Evolutionary conservation across 192 early-diverging fungal species (phyloP).

Genomic region (Allomyces macrogynus): DNA sequence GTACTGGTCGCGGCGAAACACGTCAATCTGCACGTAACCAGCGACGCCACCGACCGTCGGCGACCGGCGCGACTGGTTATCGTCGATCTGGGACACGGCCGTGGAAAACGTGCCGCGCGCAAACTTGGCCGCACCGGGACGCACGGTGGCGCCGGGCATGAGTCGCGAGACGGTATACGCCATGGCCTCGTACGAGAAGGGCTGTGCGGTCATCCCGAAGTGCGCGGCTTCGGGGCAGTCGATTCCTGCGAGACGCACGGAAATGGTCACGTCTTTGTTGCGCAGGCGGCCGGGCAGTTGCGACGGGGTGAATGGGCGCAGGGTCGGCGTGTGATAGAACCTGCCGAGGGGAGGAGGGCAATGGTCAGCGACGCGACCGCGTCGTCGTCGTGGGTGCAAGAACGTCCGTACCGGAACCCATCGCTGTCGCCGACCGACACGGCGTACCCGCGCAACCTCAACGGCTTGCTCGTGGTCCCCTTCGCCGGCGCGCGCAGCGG

Average conservation of each 20-base stretch:
- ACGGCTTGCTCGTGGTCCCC: not conserved
- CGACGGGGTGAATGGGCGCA: not conserved
- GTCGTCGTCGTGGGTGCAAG: too few relatives aligned
- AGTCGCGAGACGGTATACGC: constrained; percentile 2
- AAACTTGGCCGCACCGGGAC: too few relatives aligned
- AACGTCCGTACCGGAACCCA: not conserved
- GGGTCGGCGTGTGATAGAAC: not conserved
- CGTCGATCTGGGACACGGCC: not conserved
- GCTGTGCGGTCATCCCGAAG: constrained; percentile 11
- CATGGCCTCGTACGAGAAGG: constrained; percentile 8
- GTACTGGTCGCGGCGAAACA: constrained; percentile 13
- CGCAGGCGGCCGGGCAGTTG: too few relatives aligned
- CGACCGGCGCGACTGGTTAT: too few relatives aligned
- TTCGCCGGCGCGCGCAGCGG: too few relatives aligned
- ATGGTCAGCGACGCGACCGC: too few relatives aligned
- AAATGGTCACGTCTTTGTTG: constrained; percentile 11
- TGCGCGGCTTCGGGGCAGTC: constrained; percentile 17
- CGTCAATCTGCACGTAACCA: constrained; percentile 1
- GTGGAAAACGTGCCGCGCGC: not conserved
- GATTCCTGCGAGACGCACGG: constrained; percentile 13
- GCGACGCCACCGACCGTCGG: not conserved
- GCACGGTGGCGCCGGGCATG: constrained; percentile 5
- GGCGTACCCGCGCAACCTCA: not conserved
- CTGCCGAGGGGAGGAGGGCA: too few relatives aligned
- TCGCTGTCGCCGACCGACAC: not conserved